Conservation (phyloP, 2,329 filamentous ascomycete genomes). For the Trichoderma koningii region DNA sequence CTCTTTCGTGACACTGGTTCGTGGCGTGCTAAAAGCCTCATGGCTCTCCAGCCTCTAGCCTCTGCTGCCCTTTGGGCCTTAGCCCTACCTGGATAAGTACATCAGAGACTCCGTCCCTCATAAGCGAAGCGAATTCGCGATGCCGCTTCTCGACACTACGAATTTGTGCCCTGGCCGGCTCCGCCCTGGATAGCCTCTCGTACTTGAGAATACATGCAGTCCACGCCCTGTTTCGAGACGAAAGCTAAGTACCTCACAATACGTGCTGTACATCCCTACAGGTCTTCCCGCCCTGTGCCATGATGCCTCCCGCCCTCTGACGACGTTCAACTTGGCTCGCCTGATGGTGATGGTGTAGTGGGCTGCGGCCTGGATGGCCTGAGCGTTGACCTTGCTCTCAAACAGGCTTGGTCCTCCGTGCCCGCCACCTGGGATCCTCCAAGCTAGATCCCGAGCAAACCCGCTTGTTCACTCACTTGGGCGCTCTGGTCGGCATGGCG, state of each 20-base stretch:
- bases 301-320: conserved; percentile 9
- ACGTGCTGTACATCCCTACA: too few relatives aligned
- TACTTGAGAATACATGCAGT: too few relatives aligned
- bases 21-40: conserved; percentile 23
- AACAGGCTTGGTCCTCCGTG: conserved; percentile 27
- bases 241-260: too few relatives aligned
- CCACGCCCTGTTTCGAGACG: too few relatives aligned
- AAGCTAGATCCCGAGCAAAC: conserved; percentile 28
- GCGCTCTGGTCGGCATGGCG: conserved; percentile 9
- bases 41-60: conserved; percentile 5
- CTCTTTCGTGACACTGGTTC: conserved; percentile 20
- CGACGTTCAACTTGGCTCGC: conserved; percentile 25
- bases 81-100: conserved; percentile 7
- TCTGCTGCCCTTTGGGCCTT: neutral
- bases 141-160: conserved; percentile 1
- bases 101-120: neutral
- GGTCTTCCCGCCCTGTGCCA: neutral
- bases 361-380: conserved; percentile 20
- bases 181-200: neutral
- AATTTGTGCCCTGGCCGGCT: neutral
- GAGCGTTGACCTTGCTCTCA: conserved; percentile 26
- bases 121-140: conserved; percentile 12
- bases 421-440: conserved; percentile 17
- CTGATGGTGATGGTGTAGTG: conserved; percentile 23
- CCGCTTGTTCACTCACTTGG: conserved; percentile 18